These are phyloP conservation scores for Penicillium frequentans DNA, from an alignment of 2,329 filamentous ascomycete genomes.

Conservation along the genomic window DNA sequence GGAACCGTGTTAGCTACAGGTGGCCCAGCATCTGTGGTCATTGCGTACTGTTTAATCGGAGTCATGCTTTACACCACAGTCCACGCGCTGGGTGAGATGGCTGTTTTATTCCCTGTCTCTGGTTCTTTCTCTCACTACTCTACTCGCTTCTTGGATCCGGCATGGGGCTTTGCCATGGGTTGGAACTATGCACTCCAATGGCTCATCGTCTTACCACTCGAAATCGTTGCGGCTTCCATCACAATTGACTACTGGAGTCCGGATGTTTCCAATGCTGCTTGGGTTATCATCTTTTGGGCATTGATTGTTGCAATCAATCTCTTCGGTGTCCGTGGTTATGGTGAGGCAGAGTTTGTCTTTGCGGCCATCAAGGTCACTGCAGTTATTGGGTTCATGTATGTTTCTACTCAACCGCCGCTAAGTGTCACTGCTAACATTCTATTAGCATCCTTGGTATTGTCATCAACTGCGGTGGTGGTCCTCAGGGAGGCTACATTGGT, in stretches of 20 bases:
- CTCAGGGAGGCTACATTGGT: conserved; percentile 74
- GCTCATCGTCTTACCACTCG: conserved; percentile 78
- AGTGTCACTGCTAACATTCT: conserved; percentile 13
- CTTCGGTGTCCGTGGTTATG: conserved; percentile 84
- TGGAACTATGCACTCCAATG: conserved; percentile 94
- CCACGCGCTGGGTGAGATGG: conserved; percentile 87
- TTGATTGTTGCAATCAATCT: conserved; percentile 79
- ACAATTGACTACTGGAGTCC: conserved; percentile 80
- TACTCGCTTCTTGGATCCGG: conserved; percentile 87
- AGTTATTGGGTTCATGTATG: conserved; percentile 83
- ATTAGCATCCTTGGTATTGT: conserved; percentile 77
- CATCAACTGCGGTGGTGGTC: conserved; percentile 78
- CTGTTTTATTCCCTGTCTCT: conserved; percentile 84
- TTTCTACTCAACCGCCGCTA: conserved; percentile 7
- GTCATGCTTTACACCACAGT: conserved; percentile 90
- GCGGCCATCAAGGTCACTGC: conserved; percentile 83
- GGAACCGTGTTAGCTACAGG: conserved; percentile 69
- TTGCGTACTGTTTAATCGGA: conserved; percentile 78
- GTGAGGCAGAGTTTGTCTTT: conserved; percentile 86
- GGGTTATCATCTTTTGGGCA: conserved; percentile 77
- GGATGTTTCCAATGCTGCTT: conserved; percentile 66
- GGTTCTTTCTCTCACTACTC: conserved; percentile 92
- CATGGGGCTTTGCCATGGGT: conserved; percentile 91
- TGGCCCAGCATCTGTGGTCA: conserved; percentile 74
- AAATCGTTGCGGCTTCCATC: conserved; percentile 83